These are phyloP conservation scores for Xylariaceae sp. DNA, from an alignment of 2,329 filamentous ascomycete genomes.

Conservation along the genomic window DNA sequence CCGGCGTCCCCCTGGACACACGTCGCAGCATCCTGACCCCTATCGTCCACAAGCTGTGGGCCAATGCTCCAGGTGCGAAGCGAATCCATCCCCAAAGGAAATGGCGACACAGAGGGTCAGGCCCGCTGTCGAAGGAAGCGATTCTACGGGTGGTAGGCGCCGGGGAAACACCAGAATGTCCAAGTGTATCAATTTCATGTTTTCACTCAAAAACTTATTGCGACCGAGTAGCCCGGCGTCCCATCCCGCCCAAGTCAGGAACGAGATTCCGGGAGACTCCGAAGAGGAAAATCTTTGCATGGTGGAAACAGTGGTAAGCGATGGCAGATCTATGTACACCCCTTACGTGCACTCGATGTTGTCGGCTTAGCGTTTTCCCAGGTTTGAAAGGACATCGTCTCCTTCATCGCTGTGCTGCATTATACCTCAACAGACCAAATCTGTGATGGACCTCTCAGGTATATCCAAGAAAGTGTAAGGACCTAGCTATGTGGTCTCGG, in stretches of 20 bases:
- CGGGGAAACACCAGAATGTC: conserved; percentile 4
- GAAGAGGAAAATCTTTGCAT: neutral
- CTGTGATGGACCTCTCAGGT: no score
- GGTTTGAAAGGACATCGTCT: no score
- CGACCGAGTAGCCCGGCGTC: conserved; percentile 5
- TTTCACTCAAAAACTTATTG: conserved; percentile 13
- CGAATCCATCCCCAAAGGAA: conserved; percentile 21
- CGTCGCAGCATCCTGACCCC: conserved; percentile 1
- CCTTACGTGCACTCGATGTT: neutral
- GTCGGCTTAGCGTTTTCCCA: neutral
- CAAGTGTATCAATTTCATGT: conserved; percentile 10
- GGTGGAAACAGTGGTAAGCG: neutral
- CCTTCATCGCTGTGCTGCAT: no score
- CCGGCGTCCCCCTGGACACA: conserved; percentile 8
- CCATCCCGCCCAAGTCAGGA: neutral
- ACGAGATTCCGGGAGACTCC: neutral
- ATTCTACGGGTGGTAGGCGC: neutral
- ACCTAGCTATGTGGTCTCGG: no score
- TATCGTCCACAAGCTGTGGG: conserved; percentile 24
- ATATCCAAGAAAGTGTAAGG: no score
- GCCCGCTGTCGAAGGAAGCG: neutral
- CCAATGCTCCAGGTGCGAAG: conserved; percentile 24
- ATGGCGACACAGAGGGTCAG: conserved; percentile 6
- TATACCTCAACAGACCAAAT: no score
- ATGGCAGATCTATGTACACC: neutral